Conservation (phyloP, 176 grass and related monocot species). For the Carex cristatella region DNA sequence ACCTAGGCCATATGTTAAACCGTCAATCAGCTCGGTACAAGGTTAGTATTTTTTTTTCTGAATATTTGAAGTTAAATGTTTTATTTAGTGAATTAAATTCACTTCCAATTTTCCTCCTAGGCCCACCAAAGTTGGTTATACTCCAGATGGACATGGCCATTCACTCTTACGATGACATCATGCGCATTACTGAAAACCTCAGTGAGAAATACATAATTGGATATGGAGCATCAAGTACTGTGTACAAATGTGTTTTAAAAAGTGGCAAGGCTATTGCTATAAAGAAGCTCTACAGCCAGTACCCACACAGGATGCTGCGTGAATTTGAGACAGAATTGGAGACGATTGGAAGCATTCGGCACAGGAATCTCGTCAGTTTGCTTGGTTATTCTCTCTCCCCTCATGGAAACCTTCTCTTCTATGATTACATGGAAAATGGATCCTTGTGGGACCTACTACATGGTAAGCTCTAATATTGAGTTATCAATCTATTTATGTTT, state of each 20-base stretch:
- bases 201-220: conserved; percentile 97
- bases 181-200: conserved; percentile 91
- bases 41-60: conserved; percentile 29
- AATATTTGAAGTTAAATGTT: not conserved
- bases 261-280: conserved; percentile 77
- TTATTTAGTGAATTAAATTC: not conserved
- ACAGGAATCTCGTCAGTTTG: conserved; percentile 87
- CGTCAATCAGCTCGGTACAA: conserved; percentile 51
- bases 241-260: conserved; percentile 87
- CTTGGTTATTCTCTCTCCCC: conserved; percentile 88
- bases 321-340: conserved; percentile 96
- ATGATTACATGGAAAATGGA: conserved; percentile 99
- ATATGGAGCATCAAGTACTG: conserved; percentile 91
- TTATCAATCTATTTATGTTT: not conserved
- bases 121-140: conserved; percentile 81
- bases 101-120: conserved; percentile 30
- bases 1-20: conserved; percentile 57
- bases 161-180: conserved; percentile 94
- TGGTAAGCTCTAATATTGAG: conserved; percentile 29
- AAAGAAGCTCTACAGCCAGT: conserved; percentile 91
- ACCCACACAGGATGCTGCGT: conserved; percentile 49
- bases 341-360: conserved; percentile 79
- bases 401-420: conserved; percentile 96
- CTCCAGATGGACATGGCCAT: conserved; percentile 98
- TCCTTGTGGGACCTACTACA: conserved; percentile 99